Conservation (phyloP, 345 rosid species). For the Ceriops tagal region DNA sequence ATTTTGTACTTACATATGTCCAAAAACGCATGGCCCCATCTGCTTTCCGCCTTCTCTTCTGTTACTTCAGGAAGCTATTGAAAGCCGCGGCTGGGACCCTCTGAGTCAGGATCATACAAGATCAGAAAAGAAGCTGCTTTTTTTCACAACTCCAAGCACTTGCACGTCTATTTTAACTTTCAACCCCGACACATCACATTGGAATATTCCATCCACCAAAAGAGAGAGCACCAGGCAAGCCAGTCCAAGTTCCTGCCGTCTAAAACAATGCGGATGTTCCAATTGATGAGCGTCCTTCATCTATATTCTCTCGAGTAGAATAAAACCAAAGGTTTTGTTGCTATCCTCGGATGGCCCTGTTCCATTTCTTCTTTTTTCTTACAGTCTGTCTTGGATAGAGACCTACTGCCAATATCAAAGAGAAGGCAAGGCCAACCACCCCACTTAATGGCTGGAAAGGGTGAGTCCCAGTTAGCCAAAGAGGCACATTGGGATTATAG, state of each 20-base stretch:
- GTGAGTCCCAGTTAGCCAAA: slow-evolving; percentile 61
- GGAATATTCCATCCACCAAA: no score
- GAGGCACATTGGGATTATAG: slow-evolving; percentile 39
- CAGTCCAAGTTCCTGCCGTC: background rate
- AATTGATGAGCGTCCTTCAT: background rate
- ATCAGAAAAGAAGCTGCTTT: no score
- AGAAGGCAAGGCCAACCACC: slow-evolving; percentile 56
- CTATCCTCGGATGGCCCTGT: slow-evolving; percentile 11
- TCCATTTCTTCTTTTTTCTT: slow-evolving; percentile 8
- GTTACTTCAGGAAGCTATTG: no score
- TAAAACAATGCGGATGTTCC: background rate
- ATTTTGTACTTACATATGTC: background rate
- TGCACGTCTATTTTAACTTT: no score
- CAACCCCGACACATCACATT: no score
- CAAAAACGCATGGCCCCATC: background rate
- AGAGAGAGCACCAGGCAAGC: background rate
- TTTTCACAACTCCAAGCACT: no score
- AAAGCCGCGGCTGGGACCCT: no score
- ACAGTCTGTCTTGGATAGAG: slow-evolving; percentile 54
- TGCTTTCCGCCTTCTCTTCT: background rate
- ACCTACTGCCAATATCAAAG: slow-evolving; percentile 48
- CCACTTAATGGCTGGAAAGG: slow-evolving; percentile 84
- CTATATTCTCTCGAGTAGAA: background rate
- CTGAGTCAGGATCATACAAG: no score
- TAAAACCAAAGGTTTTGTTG: background rate